Base-by-base conservation (phyloP, 202 grass and related monocot genomes). In the Setaria viridis region DNA sequence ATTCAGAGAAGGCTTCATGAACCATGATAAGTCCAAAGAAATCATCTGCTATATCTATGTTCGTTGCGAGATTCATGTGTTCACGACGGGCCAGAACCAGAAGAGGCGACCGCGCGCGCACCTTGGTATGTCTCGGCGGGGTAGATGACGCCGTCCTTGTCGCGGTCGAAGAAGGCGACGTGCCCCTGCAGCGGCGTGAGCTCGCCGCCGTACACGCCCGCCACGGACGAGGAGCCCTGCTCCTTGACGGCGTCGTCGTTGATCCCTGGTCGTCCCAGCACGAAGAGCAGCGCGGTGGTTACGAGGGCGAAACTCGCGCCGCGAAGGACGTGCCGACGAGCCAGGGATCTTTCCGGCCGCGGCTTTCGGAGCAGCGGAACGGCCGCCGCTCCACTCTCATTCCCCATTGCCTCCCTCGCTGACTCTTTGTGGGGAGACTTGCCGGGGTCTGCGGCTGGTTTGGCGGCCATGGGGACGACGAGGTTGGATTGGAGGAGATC, bases 131-230 rank as follows among this genome's bases (percentile, higher is more conserved):
- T 48, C 85, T 98, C 95, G 48, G 79, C 50, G 6, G 87, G 83
- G 82, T 84, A 90, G 87, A 98, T 92, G 85, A 98, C 5, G 63
- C 95, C 95, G 49, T 93, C 95, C 64, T 87, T 98, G 87, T 98
- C 85, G 33, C 91, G 45, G 83, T 95, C 95, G 68, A 98, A 98
- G 91, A 98, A 98, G 72, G 87, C 84, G 58, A 70, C 93, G 91
- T 98, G 93, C 68, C 85, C 48, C 89, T 98, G 91, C 65, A 95
- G 89, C 70, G 91, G 80, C 76, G 95, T 98, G 83, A 93, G 13
- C 29, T 93, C 80, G 33, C 32, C 62, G 6, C 8, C 39, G 77
- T 86, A 88, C 47, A 76, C 48, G 33, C 89, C 87, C 41, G 89
- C 89, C 71, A 54, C 46, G 70, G 81, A 48, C 3, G 43, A 45